Evolutionary conservation across 495 filamentous ascomycete species (phyloP).

Genomic region (Elaphomyces granulatus): DNA sequence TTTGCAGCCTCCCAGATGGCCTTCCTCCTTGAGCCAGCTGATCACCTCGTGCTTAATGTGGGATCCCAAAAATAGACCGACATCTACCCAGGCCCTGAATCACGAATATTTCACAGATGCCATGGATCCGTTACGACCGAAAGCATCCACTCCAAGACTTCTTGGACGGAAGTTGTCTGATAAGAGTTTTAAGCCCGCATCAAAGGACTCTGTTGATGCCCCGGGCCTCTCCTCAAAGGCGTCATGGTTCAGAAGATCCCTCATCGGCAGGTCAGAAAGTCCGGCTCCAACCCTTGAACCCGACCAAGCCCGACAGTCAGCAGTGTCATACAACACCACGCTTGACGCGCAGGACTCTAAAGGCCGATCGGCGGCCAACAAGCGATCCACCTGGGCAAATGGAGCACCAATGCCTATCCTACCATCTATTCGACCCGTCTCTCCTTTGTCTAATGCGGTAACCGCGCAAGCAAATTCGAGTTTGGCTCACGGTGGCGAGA

Average conservation of each 20-base stretch:
- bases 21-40: conserved; percentile 70
- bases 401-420: conserved; percentile 95
- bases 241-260: conserved; percentile 91
- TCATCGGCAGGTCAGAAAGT: conserved; percentile 56
- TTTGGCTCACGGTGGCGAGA: conserved; percentile 15
- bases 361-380: conserved; percentile 43
- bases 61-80: conserved; percentile 90
- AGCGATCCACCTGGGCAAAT: conserved; percentile 81
- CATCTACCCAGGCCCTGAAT: conserved; percentile 80
- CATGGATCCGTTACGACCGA: conserved; percentile 82
- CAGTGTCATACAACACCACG: conserved; percentile 39
- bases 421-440: conserved; percentile 89
- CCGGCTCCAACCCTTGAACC: conserved; percentile 31
- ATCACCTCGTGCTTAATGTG: conserved; percentile 99
- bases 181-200: conserved; percentile 41
- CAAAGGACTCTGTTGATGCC: conserved; percentile 52
- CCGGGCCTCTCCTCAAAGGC: conserved; percentile 64
- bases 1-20: conserved; percentile 82
- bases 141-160: conserved; percentile 71
- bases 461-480: conserved; percentile 65
- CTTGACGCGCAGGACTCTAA: conserved; percentile 40
- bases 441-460: conserved; percentile 79
- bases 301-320: conserved; percentile 26
- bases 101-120: conserved; percentile 97
- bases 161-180: conserved; percentile 82